Percentiles rank a stretch among this genome's conserved stretches.
phyloP scores from a whole-genome alignment of 176 grass and related monocot genomes.

The Poa annua region DNA sequence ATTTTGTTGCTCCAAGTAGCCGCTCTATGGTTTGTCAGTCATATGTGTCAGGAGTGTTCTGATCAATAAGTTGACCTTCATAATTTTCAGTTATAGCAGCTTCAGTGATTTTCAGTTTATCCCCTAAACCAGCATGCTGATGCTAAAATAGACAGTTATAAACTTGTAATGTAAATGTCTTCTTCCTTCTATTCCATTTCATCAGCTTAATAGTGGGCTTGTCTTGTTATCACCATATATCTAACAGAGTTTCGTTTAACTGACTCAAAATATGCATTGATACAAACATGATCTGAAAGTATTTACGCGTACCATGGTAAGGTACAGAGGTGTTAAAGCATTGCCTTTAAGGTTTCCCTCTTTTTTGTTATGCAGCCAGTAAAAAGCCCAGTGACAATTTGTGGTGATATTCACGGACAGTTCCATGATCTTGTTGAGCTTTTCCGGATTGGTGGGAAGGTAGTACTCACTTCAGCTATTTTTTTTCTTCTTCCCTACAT shows the following conservation, averaged over 20 bases:
- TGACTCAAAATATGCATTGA: not conserved
- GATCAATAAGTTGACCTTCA: constrained; percentile 8
- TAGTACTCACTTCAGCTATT: constrained; percentile 23
- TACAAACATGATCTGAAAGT: not conserved
- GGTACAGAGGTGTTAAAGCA: not conserved
- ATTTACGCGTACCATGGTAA: not conserved
- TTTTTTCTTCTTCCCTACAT: not conserved
- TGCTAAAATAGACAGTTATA: constrained; percentile 6
- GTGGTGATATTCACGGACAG: constrained; percentile 96
- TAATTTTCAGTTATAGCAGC: not conserved
- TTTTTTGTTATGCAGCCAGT: constrained; percentile 67
- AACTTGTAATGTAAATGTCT: not conserved
- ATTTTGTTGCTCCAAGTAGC: constrained; percentile 15
- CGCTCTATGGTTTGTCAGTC: not conserved
- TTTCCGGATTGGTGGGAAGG: constrained; percentile 92
- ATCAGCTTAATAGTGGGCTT: not conserved
- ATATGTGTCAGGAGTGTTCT: not conserved
- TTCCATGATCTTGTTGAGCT: constrained; percentile 96
- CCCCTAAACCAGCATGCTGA: not conserved
- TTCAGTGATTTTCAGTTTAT: not conserved
- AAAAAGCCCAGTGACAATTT: constrained; percentile 93
- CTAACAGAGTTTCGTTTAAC: not conserved
- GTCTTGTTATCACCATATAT: constrained; percentile 3
- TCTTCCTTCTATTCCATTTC: not conserved
- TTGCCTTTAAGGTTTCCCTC: constrained; percentile 25